Evolutionary conservation across 2,329 filamentous ascomycete genomes (phyloP), one percentile per base, ranked within the genome.

Genomic region (Calonectria hongkongensis): DNA sequence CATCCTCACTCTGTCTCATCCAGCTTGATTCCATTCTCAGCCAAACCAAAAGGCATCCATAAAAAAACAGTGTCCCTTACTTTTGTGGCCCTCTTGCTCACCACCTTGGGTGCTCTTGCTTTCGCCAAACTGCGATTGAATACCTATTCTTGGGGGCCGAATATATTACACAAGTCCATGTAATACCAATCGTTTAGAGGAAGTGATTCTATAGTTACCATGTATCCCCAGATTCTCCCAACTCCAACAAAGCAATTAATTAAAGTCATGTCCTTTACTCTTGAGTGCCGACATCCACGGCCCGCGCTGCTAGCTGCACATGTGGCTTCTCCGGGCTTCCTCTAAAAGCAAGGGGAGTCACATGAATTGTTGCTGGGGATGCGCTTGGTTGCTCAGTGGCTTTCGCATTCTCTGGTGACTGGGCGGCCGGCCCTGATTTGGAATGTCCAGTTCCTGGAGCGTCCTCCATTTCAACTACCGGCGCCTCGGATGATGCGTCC

Each of bases 291-390:
- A 84, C 79, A 72, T 83, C 79, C 41, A 86, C 76, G 21, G 82
- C 76, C 48, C 81, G 76, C 25, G 78, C 75, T 28, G 73, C 77
- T 10, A 81, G 78, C 41, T 84, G 76, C 58, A 80, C 79, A 66
- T 85, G 84, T 64, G 84, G 79, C 84, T 92, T 92, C 79, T 92
- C 91, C 28, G 91, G 90, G 78, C 90, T 92, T 75, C 89, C 89
- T 79, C 91, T 88, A 84, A 90, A 90, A 78, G 91, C 89, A 77
- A 92, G 82, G 36, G 88, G 83, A 16, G 87, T 88, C 30, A 86
- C 80, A 64, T 84, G 81, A 43, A 84, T 81, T 9, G 82, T 74
- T 12, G 79, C 78, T 15, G 83, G 78, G 4, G 83, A 84, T 25
- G 80, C 77, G 12, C 81, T 80, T 30, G 75, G 70, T 21, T 50